phyloP scores from a whole-genome alignment of 2,329 filamentous ascomycete genomes.

The Eutypella sp. region DNA sequence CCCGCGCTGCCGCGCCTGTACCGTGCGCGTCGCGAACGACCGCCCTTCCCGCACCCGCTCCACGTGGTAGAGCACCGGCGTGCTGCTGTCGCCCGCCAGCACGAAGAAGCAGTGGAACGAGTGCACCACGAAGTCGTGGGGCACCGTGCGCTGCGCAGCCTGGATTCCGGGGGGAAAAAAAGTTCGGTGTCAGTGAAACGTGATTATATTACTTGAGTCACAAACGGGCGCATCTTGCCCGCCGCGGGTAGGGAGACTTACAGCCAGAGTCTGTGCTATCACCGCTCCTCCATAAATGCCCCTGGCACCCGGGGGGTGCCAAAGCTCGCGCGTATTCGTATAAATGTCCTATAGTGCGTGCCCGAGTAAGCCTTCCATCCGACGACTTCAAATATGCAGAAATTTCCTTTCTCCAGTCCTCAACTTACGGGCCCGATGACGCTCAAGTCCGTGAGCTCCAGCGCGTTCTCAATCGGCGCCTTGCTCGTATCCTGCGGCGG shows the following conservation, averaged over 20 bases:
- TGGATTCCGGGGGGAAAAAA: constrained; percentile 25
- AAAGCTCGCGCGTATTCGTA: constrained; percentile 86
- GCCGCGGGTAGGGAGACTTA: no score
- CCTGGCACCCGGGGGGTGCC: constrained; percentile 86
- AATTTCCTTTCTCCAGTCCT: no score
- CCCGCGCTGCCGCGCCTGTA: constrained; percentile 88
- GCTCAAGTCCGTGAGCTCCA: constrained; percentile 76
- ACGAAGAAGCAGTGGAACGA: constrained; percentile 99
- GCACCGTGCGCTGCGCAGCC: constrained; percentile 84
- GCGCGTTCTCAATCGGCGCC: constrained; percentile 80
- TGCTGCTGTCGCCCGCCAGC: constrained; percentile 76
- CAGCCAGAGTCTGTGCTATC: constrained; percentile 65
- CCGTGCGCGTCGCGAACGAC: constrained; percentile 86
- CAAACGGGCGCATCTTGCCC: no score
- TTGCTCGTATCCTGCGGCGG: constrained; percentile 68
- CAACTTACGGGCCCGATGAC: constrained; percentile 65
- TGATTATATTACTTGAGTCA: no score
- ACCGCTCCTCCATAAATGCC: constrained; percentile 92
- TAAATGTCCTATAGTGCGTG: constrained; percentile 92
- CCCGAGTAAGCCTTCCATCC: no score
- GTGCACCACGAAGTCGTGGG: constrained; percentile 75
- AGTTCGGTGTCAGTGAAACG: neutral
- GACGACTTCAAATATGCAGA: no score
- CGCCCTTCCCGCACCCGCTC: constrained; percentile 88
- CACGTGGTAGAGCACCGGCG: constrained; percentile 91